Conservation (phyloP, 1,284 basidiomycete genomes). For the Cryptococcus deneoformans region DNA sequence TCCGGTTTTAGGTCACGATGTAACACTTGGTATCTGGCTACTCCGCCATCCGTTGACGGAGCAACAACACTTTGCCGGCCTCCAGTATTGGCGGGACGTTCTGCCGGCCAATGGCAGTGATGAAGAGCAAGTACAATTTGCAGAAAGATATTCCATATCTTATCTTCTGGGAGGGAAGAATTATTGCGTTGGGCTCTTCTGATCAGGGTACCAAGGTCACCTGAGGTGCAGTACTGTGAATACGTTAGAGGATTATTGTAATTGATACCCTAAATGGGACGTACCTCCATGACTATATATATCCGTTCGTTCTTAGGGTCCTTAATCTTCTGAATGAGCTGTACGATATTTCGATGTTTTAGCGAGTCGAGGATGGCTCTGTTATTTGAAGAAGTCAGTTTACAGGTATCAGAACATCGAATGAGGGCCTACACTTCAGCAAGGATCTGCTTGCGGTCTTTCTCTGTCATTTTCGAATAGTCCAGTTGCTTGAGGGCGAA, state of each 20-base stretch:
- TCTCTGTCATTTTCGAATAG: slow-evolving; percentile 89
- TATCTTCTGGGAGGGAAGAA: slow-evolving; percentile 78
- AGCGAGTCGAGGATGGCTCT: slow-evolving; percentile 96
- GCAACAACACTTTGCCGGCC: slow-evolving; percentile 10
- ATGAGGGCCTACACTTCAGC: slow-evolving; percentile 82
- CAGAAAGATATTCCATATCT: slow-evolving; percentile 91
- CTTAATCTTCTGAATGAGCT: slow-evolving; percentile 59
- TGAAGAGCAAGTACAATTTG: slow-evolving; percentile 88
- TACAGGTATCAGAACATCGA: neutral
- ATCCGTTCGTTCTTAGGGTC: slow-evolving; percentile 87
- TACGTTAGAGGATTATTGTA: slow-evolving; percentile 7
- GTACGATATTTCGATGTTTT: slow-evolving; percentile 89
- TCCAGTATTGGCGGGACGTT: slow-evolving; percentile 19
- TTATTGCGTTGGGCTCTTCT: slow-evolving; percentile 54
- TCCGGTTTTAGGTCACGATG: slow-evolving; percentile 97
- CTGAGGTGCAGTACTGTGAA: slow-evolving; percentile 77
- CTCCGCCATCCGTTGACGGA: slow-evolving; percentile 10
- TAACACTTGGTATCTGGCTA: slow-evolving; percentile 64
- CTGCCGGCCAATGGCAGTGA: slow-evolving; percentile 69
- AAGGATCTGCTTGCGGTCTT: slow-evolving; percentile 90
- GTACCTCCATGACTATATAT: slow-evolving; percentile 87
- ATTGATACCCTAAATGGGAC: slow-evolving; percentile 5
- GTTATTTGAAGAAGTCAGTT: neutral
- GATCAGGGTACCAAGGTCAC: slow-evolving; percentile 84
- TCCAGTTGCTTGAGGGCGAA: slow-evolving; percentile 94